Conservation (phyloP, 306 rosid species). For the Cucurbita maxima region DNA sequence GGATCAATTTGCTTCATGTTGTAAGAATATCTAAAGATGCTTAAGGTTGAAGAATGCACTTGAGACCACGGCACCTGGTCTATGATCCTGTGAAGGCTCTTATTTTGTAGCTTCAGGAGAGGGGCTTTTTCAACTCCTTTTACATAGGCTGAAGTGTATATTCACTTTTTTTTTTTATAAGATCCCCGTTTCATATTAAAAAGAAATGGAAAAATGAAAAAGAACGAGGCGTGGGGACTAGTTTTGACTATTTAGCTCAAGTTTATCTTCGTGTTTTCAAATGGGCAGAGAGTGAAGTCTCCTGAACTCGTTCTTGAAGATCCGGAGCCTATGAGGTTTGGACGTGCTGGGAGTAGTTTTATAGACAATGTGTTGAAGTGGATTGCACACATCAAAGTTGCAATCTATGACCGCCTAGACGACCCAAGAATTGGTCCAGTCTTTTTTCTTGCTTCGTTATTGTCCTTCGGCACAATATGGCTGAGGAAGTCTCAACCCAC, state of each 20-base stretch:
- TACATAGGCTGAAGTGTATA: too few species aligned
- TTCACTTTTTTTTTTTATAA: too few species aligned
- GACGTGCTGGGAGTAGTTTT: slow-evolving; percentile 31
- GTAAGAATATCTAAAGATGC: too few species aligned
- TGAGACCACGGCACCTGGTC: neutral
- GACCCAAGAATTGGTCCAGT: slow-evolving; percentile 87
- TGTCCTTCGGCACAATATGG: slow-evolving; percentile 66
- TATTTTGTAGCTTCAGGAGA: too few species aligned
- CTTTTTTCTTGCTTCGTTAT: slow-evolving; percentile 64
- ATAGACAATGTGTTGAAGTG: slow-evolving; percentile 22
- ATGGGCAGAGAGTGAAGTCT: slow-evolving; percentile 46
- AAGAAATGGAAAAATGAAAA: neutral
- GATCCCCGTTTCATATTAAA: neutral
- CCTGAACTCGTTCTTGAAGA: slow-evolving; percentile 66
- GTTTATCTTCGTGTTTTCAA: neutral
- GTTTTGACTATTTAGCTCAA: neutral
- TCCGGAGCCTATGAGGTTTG: slow-evolving; percentile 48
- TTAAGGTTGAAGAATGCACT: neutral
- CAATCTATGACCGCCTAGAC: slow-evolving; percentile 28
- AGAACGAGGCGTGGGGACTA: neutral
- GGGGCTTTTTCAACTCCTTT: too few species aligned
- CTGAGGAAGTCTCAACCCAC: slow-evolving; percentile 50
- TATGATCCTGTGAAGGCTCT: neutral
- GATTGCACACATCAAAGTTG: slow-evolving; percentile 17
- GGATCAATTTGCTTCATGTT: neutral